These are phyloP conservation scores for Pyrenophora seminiperda DNA, from an alignment of 2,329 filamentous ascomycete genomes.

Conservation along the genomic window DNA sequence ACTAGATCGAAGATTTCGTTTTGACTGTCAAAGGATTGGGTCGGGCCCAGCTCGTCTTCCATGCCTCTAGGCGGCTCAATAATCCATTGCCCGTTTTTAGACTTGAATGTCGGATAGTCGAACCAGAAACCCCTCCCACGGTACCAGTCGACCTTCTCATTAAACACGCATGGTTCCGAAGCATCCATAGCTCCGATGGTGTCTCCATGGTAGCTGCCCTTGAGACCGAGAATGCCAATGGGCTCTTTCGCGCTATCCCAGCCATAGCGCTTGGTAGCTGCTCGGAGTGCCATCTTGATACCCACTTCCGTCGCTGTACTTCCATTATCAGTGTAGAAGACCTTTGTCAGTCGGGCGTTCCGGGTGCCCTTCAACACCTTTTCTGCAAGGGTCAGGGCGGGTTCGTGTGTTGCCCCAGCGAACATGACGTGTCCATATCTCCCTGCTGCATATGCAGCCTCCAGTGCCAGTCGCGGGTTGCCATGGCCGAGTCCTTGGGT, in stretches of 20 bases:
- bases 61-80: conserved; percentile 62
- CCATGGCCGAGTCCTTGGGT: conserved; percentile 82
- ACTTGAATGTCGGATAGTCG: conserved; percentile 74
- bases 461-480: conserved; percentile 71
- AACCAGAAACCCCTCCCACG: conserved; percentile 79
- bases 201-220: conserved; percentile 84
- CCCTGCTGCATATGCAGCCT: conserved; percentile 80
- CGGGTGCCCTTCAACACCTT: conserved; percentile 62
- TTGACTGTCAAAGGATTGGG: conserved; percentile 41
- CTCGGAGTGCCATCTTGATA: conserved; percentile 81
- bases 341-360: conserved; percentile 69
- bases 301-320: conserved; percentile 85
- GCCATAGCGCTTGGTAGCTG: conserved; percentile 68
- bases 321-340: conserved; percentile 84
- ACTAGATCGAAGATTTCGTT: conserved; percentile 44
- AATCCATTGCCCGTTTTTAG: conserved; percentile 69
- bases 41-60: conserved; percentile 52
- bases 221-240: conserved; percentile 73
- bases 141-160: conserved; percentile 88
- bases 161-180: conserved; percentile 76
- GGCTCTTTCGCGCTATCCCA: conserved; percentile 64
- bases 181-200: conserved; percentile 90
- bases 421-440: conserved; percentile 91
- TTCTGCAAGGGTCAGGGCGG: conserved; percentile 72
- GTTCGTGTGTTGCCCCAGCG: conserved; percentile 77